Evolutionary conservation across 108 stramenopile genomes (phyloP), one percentile per base, ranked within the genome.

Genomic region (Fistulifera pelliculosa): DNA sequence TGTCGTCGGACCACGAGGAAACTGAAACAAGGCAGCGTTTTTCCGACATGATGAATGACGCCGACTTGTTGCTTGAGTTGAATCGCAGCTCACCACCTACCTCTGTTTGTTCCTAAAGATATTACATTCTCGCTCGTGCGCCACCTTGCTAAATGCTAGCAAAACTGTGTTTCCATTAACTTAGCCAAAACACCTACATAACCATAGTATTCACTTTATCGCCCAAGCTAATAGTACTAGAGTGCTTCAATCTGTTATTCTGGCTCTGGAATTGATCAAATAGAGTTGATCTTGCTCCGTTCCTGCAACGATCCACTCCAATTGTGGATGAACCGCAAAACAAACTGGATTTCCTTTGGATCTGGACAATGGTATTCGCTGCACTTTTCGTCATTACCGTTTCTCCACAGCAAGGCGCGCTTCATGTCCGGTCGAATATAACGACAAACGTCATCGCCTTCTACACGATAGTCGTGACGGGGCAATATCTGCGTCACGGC

Each of bases 31-130:
- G 27, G 16, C 28, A 35, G 23, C n/a, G 53, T 23, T 42, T 49
- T 48, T 28, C 35, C 2, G 27, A n/a, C 15, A 21, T 40, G 39
- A 52, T 52, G 18, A 60, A 60, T 40, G 74, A 75, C 39, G 75
- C 75, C 4, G 66, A 69, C 31, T 51, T 76, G 62, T 55, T 76
- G 44, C 52, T 76, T 1, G 69, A 61, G 10, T 70, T 76, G 47
- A 76, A 76, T 51, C 60, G 66, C 53, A 49, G 62, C 23, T 60
- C 69, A 19, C 69, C 69, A 17, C 23, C 52, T 5, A 35, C 31
- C 3, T 35, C 31, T 3, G 31, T 35, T 35, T 35, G 31, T 35
- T 35, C 31, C 31, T 35, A 8, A 35, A 8, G n/a, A n/a, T n/a
- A n/a, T n/a, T n/a, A n/a, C n/a, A n/a, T n/a, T n/a, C n/a, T n/a